phyloP scores from a whole-genome alignment of 257 asterid genomes.

The Verbena officinalis region DNA sequence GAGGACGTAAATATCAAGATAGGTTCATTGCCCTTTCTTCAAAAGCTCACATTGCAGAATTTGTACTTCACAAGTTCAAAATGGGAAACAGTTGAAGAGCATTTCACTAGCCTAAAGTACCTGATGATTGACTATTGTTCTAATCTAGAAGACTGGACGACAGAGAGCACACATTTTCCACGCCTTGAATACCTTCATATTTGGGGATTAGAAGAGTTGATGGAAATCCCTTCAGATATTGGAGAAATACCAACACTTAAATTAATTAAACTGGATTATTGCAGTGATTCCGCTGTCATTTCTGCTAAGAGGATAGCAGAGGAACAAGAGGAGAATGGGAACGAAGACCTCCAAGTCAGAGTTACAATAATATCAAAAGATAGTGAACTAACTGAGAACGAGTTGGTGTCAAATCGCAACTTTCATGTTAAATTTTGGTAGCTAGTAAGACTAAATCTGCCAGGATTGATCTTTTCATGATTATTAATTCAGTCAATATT shows the following conservation, averaged over 20 bases:
- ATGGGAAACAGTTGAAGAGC: conserved; percentile 17
- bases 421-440: too few relatives aligned
- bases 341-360: not conserved
- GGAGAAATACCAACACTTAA: not conserved
- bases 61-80: not conserved
- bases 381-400: too few relatives aligned
- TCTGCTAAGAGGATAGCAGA: conserved; percentile 20
- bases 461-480: too few relatives aligned
- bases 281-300: not conserved
- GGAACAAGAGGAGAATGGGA: conserved; percentile 16
- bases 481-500: too few relatives aligned
- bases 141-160: conserved; percentile 1
- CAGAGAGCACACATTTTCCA: conserved; percentile 1
- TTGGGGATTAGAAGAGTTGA: not conserved
- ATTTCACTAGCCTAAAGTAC: not conserved
- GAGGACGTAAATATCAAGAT: not conserved
- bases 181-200: conserved; percentile 15
- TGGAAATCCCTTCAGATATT: not conserved
- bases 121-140: not conserved
- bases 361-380: too few relatives aligned
- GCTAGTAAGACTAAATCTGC: too few relatives aligned
- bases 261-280: not conserved
- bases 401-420: too few relatives aligned
- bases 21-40: conserved; percentile 19
- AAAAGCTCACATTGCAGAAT: not conserved